Conservation (phyloP, 176 grass and related monocot genomes). For the Miscanthus lutarioriparius region DNA sequence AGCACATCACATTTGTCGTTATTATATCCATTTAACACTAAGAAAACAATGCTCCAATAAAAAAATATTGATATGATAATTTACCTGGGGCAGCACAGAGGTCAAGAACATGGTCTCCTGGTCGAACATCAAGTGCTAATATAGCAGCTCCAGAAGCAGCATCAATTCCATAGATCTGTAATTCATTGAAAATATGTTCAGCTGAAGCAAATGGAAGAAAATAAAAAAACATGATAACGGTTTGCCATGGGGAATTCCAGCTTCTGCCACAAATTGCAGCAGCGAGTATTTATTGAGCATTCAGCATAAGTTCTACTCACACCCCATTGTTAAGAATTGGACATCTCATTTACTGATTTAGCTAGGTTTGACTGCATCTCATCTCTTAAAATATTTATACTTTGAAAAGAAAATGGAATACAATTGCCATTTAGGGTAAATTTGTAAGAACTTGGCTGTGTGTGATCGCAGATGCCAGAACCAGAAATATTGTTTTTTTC, state of each 20-base stretch:
- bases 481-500: not conserved
- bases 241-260: not conserved
- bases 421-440: not conserved
- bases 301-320: not conserved
- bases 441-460: not conserved
- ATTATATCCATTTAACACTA: not conserved
- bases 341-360: not conserved
- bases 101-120: slow-evolving; percentile 91
- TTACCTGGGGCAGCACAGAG: slow-evolving; percentile 95
- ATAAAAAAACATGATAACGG: not conserved
- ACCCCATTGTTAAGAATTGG: not conserved
- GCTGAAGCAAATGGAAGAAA: slow-evolving; percentile 1
- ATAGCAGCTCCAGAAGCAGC: slow-evolving; percentile 91
- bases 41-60: not conserved
- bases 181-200: slow-evolving; percentile 26
- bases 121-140: slow-evolving; percentile 67
- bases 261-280: not conserved
- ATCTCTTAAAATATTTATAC: not conserved
- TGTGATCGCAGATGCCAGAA: not conserved
- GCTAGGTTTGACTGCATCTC: slow-evolving; percentile 4
- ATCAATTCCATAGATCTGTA: slow-evolving; percentile 96
- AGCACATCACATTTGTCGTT: not conserved
- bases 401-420: not conserved
- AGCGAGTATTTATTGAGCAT: not conserved
- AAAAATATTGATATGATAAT: slow-evolving; percentile 1